Base-by-base conservation (phyloP, 768 basidiomycete species). In the Kwoniella sp. region DNA sequence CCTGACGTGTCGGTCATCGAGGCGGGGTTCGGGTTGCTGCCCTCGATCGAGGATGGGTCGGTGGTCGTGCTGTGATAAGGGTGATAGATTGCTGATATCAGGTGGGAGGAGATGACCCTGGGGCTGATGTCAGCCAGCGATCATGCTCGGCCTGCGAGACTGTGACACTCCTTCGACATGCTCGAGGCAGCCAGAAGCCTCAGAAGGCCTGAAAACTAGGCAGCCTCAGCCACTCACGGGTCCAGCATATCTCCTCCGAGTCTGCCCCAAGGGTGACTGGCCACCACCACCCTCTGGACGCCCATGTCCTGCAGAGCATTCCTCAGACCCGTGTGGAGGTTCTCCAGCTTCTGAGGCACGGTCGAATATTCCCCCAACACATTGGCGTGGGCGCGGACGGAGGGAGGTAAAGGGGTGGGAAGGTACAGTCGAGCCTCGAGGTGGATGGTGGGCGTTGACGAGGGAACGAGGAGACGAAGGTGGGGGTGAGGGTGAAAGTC, bases 391-490 rank as follows among this genome's bases (percentile, higher is more conserved):
- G 27, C 5, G 3, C 15, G 29, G 32, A 43, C 32, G 1, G 29
- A 38, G n/a, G 29, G 20, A n/a, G 49, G 40, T 11, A 31, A 29
- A 8, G 43, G 42, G 7, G 27, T n/a, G 23, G 62, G 55, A n/a
- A 67, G 59, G 44, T 63, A 67, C 5, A 67, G 28, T 2, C 65
- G 59, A 1, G 57, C 60, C 51, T 67, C 65, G 38, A 67, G 60
- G 23, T 28, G 38, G 31, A 63, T 57, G 10, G 28, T 19, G 0
- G 56, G 52, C 9, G 53, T 41, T 12, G 53, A 53, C 0, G 65
- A 61, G 8, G 62, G 59, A 3, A 67, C n/a, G 5, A 61, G 32
- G 1, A 67, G 45, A 31, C 63, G 59, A 1, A 67, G 31, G 29
- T 67, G 56, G 10, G 62, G 59, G 25, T 43, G 53, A 3, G 54